These are phyloP conservation scores for Solioccasus polychromus DNA, from an alignment of 768 basidiomycete species.

Conservation along the genomic window DNA sequence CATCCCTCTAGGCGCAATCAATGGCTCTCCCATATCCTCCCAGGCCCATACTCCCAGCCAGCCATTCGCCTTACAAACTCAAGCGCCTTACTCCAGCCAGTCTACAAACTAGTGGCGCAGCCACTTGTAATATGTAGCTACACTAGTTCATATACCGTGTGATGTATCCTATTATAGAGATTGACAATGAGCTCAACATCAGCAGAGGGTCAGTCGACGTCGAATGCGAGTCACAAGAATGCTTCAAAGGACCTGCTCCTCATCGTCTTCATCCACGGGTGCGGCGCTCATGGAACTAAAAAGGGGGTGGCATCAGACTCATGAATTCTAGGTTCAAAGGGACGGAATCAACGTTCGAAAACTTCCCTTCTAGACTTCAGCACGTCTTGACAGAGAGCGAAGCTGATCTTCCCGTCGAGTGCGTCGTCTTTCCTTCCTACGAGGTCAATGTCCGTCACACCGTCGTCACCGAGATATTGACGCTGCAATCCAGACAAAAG, in stretches of 20 bases:
- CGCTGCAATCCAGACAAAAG: constrained; percentile 66
- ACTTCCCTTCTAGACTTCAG: constrained; percentile 76
- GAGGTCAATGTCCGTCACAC: constrained; percentile 49
- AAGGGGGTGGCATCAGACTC: not conserved
- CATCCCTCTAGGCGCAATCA: constrained; percentile 10
- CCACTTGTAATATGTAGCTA: no score
- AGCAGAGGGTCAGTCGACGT: constrained; percentile 4
- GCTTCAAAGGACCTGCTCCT: constrained; percentile 48
- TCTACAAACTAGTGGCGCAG: constrained; percentile 11
- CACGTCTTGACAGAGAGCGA: constrained; percentile 73
- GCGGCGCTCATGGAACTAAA: constrained; percentile 22
- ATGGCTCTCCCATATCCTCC: not conserved
- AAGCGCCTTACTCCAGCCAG: constrained; percentile 54
- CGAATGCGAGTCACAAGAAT: constrained; percentile 4
- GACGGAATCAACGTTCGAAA: constrained; percentile 66
- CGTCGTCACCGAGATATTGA: constrained; percentile 10
- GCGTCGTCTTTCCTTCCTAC: constrained; percentile 83
- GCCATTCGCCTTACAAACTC: constrained; percentile 42
- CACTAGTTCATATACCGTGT: constrained; percentile 24
- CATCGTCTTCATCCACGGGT: constrained; percentile 80
- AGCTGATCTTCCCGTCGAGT: constrained; percentile 57
- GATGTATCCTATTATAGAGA: constrained; percentile 13
- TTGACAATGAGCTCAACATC: constrained; percentile 12
- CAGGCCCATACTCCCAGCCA: constrained; percentile 30
- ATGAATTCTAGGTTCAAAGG: constrained; percentile 47